These are phyloP conservation scores for Neurospora crassa DNA, from an alignment of 2,329 filamentous ascomycete species.

Conservation along the genomic window DNA sequence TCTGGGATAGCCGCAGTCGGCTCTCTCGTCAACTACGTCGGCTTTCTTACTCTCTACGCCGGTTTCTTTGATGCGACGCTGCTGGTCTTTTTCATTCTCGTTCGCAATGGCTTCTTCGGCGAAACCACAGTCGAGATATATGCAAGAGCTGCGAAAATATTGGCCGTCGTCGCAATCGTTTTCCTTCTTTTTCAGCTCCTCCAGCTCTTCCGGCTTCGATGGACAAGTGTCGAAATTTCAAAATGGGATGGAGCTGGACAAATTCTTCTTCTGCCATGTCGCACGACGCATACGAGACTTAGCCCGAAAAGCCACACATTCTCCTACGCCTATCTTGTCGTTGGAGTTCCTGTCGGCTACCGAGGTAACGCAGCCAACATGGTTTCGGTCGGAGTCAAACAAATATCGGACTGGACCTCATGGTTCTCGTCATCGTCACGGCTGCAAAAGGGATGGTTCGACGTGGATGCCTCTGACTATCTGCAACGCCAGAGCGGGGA, in stretches of 20 bases:
- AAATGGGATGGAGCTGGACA: constrained; percentile 21
- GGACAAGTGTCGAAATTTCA: neutral
- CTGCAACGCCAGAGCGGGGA: constrained; percentile 42
- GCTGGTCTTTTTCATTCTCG: neutral
- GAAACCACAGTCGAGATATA: neutral
- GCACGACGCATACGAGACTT: constrained; percentile 55
- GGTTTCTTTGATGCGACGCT: constrained; percentile 2
- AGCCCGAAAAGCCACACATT: constrained; percentile 61
- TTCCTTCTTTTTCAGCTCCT: constrained; percentile 7
- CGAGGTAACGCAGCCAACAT: constrained; percentile 44
- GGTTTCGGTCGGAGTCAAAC: constrained; percentile 35
- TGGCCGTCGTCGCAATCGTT: neutral
- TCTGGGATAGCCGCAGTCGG: neutral
- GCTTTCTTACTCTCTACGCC: constrained; percentile 4
- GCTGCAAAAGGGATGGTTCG: constrained; percentile 39
- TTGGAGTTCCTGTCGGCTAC: constrained; percentile 58
- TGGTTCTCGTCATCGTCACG: constrained; percentile 23
- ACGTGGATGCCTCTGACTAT: constrained; percentile 51
- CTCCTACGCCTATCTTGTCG: constrained; percentile 59
- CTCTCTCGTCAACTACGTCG: neutral
- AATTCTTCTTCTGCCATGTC: constrained; percentile 53
- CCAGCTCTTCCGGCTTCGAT: neutral
- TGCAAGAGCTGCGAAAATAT: neutral
- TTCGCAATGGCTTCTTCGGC: constrained; percentile 1
- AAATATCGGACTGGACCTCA: constrained; percentile 14